These are phyloP conservation scores for Davidsoniella neocaledoniae DNA, from an alignment of 2,329 filamentous ascomycete genomes.

Conservation along the genomic window DNA sequence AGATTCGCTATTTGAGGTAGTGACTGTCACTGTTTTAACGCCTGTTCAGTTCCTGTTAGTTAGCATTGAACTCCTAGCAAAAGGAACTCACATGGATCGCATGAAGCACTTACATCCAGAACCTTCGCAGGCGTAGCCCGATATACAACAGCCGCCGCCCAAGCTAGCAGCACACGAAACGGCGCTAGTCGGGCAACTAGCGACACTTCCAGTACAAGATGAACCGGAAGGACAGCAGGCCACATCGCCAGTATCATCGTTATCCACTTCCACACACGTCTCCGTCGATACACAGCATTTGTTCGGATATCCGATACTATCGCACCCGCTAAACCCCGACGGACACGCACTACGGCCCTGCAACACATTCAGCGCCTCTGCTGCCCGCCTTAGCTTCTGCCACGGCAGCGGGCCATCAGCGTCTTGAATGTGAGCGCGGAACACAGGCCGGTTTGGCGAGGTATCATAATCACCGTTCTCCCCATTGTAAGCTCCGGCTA, in stretches of 20 bases:
- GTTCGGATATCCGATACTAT: conserved; percentile 45
- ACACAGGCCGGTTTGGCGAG: conserved; percentile 2
- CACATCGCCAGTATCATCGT: conserved; percentile 47
- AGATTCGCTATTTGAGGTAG: conserved; percentile 10
- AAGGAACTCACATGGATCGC: background rate
- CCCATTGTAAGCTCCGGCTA: conserved; percentile 31
- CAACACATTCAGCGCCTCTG: conserved; percentile 30
- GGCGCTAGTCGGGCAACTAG: conserved; percentile 42
- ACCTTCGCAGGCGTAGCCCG: conserved; percentile 51
- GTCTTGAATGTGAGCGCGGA: background rate
- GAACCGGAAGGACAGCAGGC: conserved; percentile 57
- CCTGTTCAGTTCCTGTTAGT: conserved; percentile 3
- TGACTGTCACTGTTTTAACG: conserved; percentile 11
- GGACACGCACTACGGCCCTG: conserved; percentile 51
- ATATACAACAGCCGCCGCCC: conserved; percentile 62
- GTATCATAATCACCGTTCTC: conserved; percentile 24
- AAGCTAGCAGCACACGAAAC: conserved; percentile 45
- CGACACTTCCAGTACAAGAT: conserved; percentile 46
- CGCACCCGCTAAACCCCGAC: conserved; percentile 46
- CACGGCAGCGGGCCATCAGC: conserved; percentile 12
- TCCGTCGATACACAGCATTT: conserved; percentile 56
- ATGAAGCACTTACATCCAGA: conserved; percentile 44
- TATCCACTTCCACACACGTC: conserved; percentile 46
- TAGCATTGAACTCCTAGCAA: background rate
- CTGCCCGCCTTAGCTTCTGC: conserved; percentile 24